Conservation (phyloP, 768 basidiomycete genomes). For the Trametes coccinea region DNA sequence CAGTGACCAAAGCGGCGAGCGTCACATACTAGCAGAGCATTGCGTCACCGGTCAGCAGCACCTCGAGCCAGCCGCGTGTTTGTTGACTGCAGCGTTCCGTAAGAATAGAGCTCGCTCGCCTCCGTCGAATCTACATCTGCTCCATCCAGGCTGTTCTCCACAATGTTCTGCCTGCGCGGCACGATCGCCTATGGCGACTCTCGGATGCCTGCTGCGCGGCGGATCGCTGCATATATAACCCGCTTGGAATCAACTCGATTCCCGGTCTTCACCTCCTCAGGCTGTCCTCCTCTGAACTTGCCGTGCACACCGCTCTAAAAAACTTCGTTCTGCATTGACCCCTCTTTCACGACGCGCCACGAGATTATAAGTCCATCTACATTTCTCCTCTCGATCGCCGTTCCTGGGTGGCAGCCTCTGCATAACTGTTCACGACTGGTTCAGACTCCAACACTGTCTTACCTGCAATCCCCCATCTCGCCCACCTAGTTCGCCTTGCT, state of each 20-base stretch:
- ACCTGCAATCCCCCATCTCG: not conserved
- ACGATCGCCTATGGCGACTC: constrained; percentile 4
- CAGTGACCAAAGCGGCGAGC: not conserved
- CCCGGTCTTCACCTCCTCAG: not conserved
- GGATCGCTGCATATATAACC: constrained; percentile 3
- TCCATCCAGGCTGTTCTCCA: constrained; percentile 9
- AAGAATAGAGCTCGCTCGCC: constrained; percentile 7
- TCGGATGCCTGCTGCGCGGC: constrained; percentile 9
- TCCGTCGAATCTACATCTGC: not conserved
- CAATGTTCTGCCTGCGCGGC: constrained; percentile 2
- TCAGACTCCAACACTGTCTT: not conserved
- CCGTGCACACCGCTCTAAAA: not conserved
- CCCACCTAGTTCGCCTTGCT: not conserved
- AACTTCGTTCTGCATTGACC: no score
- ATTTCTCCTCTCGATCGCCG: not conserved
- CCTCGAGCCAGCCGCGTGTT: constrained; percentile 9
- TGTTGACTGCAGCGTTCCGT: not conserved
- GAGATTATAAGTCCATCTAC: not conserved
- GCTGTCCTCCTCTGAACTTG: not conserved
- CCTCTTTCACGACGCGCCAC: not conserved
- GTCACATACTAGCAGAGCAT: not conserved
- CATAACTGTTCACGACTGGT: not conserved
- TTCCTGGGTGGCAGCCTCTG: not conserved
- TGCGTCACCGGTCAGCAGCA: not conserved
- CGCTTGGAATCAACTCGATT: no score